A percentile compares a stretch with the other conserved stretches of the same genome.
phyloP scores from a whole-genome alignment of 331 rosid genomes.

The Telfairia occidentalis region DNA sequence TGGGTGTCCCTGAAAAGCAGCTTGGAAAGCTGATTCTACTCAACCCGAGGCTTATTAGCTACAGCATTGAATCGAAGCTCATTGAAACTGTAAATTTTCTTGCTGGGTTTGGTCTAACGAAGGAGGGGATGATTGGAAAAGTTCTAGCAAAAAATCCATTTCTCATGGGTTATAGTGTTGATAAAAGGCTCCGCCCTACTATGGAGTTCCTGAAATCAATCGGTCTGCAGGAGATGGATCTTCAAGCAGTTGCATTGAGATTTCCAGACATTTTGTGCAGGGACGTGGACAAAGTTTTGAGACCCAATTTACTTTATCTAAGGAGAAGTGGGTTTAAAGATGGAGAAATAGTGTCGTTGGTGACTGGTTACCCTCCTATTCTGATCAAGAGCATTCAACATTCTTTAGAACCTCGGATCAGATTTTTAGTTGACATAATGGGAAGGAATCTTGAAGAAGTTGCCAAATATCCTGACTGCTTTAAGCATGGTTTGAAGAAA shows the following conservation, averaged over 20 bases:
- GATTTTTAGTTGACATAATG: slow-evolving; percentile 64
- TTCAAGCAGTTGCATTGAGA: slow-evolving; percentile 51
- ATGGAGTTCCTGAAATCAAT: slow-evolving; percentile 48
- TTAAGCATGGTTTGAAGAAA: slow-evolving; percentile 72
- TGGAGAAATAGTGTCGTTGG: slow-evolving; percentile 51
- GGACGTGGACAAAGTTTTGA: slow-evolving; percentile 63
- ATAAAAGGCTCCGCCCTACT: slow-evolving; percentile 66
- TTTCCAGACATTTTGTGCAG: slow-evolving; percentile 71
- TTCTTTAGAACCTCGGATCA: slow-evolving; percentile 69
- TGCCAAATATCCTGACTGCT: slow-evolving; percentile 60
- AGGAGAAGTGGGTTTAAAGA: slow-evolving; percentile 53
- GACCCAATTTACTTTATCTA: slow-evolving; percentile 46
- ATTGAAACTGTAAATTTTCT: slow-evolving; percentile 55
- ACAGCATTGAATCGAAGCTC: slow-evolving; percentile 76
- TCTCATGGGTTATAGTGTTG: slow-evolving; percentile 74
- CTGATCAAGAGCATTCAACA: slow-evolving; percentile 68
- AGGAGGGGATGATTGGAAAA: slow-evolving; percentile 72
- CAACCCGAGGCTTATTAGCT: slow-evolving; percentile 88
- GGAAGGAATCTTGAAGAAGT: slow-evolving; percentile 66
- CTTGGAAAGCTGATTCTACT: slow-evolving; percentile 67
- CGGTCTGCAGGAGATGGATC: slow-evolving; percentile 49
- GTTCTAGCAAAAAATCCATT: slow-evolving; percentile 62
- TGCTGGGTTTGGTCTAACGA: slow-evolving; percentile 53
- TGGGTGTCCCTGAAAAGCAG: slow-evolving; percentile 71
- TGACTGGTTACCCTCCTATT: slow-evolving; percentile 75